Evolutionary conservation across 2,329 filamentous ascomycete genomes (phyloP).

Genomic region (Monosporascus ibericus): DNA sequence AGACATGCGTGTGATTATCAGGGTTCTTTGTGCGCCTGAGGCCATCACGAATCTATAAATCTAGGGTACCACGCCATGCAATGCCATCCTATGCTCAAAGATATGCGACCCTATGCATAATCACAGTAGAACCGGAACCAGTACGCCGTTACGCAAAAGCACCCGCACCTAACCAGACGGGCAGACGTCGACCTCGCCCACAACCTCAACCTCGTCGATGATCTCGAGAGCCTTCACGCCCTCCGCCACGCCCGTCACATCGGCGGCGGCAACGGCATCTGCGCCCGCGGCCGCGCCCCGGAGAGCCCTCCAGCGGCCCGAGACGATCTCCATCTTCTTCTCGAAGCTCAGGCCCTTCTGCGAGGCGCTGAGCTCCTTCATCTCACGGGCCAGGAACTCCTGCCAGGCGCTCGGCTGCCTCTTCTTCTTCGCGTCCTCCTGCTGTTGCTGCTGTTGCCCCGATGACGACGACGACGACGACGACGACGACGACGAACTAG

Average conservation of each 20-base stretch:
- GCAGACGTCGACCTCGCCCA: background rate
- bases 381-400: slow-evolving; percentile 30
- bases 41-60: too few species aligned
- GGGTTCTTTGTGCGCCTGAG: too few species aligned
- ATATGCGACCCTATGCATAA: background rate
- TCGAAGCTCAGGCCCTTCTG: slow-evolving; percentile 42
- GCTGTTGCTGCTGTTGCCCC: too few species aligned
- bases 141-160: too few species aligned
- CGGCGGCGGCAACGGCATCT: background rate
- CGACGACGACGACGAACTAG: background rate
- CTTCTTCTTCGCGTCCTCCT: slow-evolving; percentile 6
- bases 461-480: background rate
- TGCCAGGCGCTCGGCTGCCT: slow-evolving; percentile 45
- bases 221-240: background rate
- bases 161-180: background rate
- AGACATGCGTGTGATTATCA: too few species aligned
- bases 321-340: slow-evolving; percentile 61
- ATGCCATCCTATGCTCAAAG: too few species aligned
- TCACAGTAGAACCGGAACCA: too few species aligned
- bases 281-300: background rate
- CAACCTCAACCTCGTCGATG: background rate
- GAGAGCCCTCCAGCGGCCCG: slow-evolving; percentile 49
- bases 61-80: too few species aligned
- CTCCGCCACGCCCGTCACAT: slow-evolving; percentile 24
- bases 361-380: slow-evolving; percentile 18